Base-by-base conservation (phyloP, 2,329 filamentous ascomycete species). In the Fusarium sarcochroum region DNA sequence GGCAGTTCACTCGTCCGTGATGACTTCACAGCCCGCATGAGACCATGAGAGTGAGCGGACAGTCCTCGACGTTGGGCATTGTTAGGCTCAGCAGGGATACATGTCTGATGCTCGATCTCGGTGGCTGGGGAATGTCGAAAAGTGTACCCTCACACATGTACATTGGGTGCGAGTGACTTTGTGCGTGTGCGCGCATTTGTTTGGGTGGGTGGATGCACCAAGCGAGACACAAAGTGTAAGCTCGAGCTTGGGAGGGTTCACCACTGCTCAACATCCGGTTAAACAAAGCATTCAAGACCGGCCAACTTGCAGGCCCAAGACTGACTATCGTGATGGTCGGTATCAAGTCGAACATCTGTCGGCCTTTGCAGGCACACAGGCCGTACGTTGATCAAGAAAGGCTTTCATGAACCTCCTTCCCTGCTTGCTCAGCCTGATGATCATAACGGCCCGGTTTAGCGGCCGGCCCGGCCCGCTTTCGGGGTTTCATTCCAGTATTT, bases 11-110 rank as follows among this genome's bases (percentile, higher is more conserved):
- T 74, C 63, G 55, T 59, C 68, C 51, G 63, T 70, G 70, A 70
- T 70, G 72, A 74, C 72, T 74, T 74, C 69, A 73, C 69, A 59
- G 67, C 63, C 63, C 69, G 70, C 70, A 74, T 74, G 55, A 48
- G 63, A 70, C 68, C 67, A 63, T 61, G 68, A 69, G 61, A 51
- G 47, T 57, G 62, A 60, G 58, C 52, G 58, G 53, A 45, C 60
- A 59, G 40, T 51, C 60, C 63, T 55, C 47, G 38, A 50, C 38
- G 55, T 62, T 72, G 70, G 72, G 72, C 72, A 72, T 67, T 72
- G 63, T 74, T 74, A 52, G 72, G 72, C 70, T 69, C 63, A 55
- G 58, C 64, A 53, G 63, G 54, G 49, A 64, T 70, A 67, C 59
- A 66, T 59, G 66, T 47, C 50, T 52, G 46, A 63, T 48, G 48